Base-by-base conservation (phyloP, 2,329 filamentous ascomycete genomes). In the Sporothrix euskadiensis region DNA sequence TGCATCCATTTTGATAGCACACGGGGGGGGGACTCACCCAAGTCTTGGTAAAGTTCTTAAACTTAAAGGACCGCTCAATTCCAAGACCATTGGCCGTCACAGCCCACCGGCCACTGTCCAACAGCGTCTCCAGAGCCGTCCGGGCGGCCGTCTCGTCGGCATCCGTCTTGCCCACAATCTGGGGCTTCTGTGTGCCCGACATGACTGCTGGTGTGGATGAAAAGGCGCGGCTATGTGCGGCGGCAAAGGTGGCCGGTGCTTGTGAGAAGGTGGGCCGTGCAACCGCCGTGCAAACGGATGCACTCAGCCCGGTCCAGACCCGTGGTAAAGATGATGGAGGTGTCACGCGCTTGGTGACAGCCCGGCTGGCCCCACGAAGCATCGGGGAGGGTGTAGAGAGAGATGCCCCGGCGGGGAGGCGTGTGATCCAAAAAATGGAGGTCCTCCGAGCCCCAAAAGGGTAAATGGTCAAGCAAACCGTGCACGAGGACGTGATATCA, bases 41-140 rank as follows among this genome's bases (percentile, higher is more conserved):
- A 8, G 88, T 88, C 82, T 88, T 90, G 49, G 86, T 84, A 79
- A 91, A 91, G 1, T 84, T 89, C 82, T 89, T 89, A 78, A 91
- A 91, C 78, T 83, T 87, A 79, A 91, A 90, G 72, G 81, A 84
- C 71, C 89, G 83, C 80, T 91, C 88, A 1, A 91, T 76, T 0
- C 87, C 89, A 71, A 85, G 83, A 10, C 88, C 88, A 61, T 83
- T 81, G 1, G 82, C 78, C 2, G 84, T 82, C 47, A 91, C 78
- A 3, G 80, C 77, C 89, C 89, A 91, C 69, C 81, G 83, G 1
- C 82, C 81, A 30, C 39, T 22, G 57, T 10, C 32, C n/a, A 85
- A 77, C 22, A 81, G 79, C 19, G 80, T 72, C 1, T 79, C 77
- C 65, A 85, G 76, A 26, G 78, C 78, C 3, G 79, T 74, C 73